Evolutionary conservation across 2,329 filamentous ascomycete genomes (phyloP).

Genomic region (Amphichorda felina): DNA sequence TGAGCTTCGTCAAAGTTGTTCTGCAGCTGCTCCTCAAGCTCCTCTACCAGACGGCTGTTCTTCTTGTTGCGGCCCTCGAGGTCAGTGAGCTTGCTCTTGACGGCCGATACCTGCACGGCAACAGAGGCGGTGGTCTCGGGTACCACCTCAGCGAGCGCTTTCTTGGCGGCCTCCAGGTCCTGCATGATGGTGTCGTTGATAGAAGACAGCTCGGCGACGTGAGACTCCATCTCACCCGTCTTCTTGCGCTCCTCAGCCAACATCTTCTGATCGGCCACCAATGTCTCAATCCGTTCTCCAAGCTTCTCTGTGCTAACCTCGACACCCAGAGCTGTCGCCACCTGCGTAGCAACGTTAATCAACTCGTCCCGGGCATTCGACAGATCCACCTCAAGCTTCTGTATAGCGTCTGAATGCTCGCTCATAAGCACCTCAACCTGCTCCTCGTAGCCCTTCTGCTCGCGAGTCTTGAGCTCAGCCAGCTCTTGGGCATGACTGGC

Average conservation of each 20-base stretch:
- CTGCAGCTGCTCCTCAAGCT: constrained; percentile 92
- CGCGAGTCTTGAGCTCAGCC: constrained; percentile 31
- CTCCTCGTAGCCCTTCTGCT: constrained; percentile 43
- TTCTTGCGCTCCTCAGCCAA: constrained; percentile 47
- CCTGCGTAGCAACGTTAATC: constrained; percentile 50
- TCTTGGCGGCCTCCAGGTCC: constrained; percentile 50
- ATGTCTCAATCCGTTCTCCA: constrained; percentile 44
- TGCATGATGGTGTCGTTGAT: constrained; percentile 49
- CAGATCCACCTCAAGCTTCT: constrained; percentile 49
- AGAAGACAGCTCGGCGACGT: constrained; percentile 40
- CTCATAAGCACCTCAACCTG: constrained; percentile 46
- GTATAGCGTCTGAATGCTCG: constrained; percentile 45
- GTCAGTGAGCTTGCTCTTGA: constrained; percentile 55
- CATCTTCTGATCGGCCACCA: constrained; percentile 47
- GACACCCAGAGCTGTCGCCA: constrained; percentile 47
- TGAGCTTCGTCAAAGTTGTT: constrained; percentile 93
- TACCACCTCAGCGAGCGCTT: constrained; percentile 39
- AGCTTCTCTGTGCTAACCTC: constrained; percentile 59
- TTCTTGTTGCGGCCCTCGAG: constrained; percentile 68
- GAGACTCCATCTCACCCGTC: constrained; percentile 40
- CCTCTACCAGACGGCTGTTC: constrained; percentile 82
- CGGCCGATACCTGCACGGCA: constrained; percentile 40
- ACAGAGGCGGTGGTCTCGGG: constrained; percentile 31
- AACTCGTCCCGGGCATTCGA: constrained; percentile 55
- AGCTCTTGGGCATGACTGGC: constrained; percentile 38